Base-by-base conservation (phyloP, 306 rosid species). In the Pterocarpus santalinus region DNA sequence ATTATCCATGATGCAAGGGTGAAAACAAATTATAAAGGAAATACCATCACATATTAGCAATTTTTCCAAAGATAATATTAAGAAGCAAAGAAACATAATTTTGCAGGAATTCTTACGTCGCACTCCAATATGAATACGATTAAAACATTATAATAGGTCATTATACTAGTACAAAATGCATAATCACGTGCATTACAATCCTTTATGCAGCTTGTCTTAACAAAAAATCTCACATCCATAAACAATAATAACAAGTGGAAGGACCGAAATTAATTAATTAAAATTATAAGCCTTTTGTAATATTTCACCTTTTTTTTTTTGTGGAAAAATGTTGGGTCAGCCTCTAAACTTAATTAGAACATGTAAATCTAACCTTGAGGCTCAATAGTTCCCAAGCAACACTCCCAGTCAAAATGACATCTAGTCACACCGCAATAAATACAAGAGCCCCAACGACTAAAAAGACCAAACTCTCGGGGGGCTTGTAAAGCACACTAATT, bases 401-500 rank as follows among this genome's bases (percentile, higher is more conserved):
- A 41, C 56, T 64, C 72, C 65, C 41, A 65, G 16, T 55, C 65
- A 52, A 53, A 65, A 17, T 39, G 47, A 32, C 46, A 78, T 16
- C 30, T 6, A 43, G 10, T 43, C 58, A 53, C 34, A 78, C 9
- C 43, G 49, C 69, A 57, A 41, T 10, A 14, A 5, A 57, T 15
- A 41, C 65, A 55, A 30, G 30, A 77, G 34, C 75, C 49, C 22
- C 35, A 36, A 65, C 60, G 47, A 49, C 36, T 5, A 70, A 32
- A 5, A 22, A 35, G 34, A 69, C 16, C 60, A 39, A 55, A 34
- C 28, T n/a, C 17, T 41, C 30, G 10, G 28, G 7, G n/a, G 51
- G 75, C 58, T 55, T 15, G 41, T 46, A 78, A 55, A 55, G 58
- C 69, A 39, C 38, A 55, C 66, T 30, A 16, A 53, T 52, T 65